Evolutionary conservation across 1,139 yeast species (phyloP), one percentile per base, ranked within the genome.

Genomic region (Pichia sp.): DNA sequence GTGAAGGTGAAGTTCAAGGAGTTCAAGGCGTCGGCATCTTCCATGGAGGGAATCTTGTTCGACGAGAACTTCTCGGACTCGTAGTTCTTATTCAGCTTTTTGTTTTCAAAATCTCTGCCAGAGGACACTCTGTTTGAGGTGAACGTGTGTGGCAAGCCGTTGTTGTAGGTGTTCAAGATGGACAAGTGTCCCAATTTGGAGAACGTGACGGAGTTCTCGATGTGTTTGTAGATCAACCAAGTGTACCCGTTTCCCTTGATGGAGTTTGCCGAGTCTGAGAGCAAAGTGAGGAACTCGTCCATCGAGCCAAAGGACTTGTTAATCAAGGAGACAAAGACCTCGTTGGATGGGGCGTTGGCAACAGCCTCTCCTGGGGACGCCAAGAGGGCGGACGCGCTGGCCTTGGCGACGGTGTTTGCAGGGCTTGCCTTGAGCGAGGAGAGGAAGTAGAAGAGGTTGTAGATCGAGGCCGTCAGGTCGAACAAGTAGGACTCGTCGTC

Each of bases 201-300:
- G 16, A 61, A 54, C 46, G 61, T 61, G 46, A 57, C 45, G 23
- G 58, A 48, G 19, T 45, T 49, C 59, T 57, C 58, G 40, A 64
- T 59, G 40, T 59, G 58, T 56, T 61, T 60, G 56, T 60, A 62
- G 50, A 63, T 60, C 8, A 64, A 56, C 93, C 93, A 87, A 2
- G 87, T 81, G 63, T 73, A 77, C 1, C 95, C 95, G 66, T 87
- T 90, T 51, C 95, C 93, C 58, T 83, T 81, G 56, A 85, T 81
- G 13, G 84, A 79, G 51, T 72, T 68, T 16, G 86, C 85, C 1
- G 90, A 81, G 61, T 83, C 79, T 56, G 85, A 65, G 49, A 87
- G 68, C 54, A 85, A 72, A 4, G 85, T 80, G 64, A 84, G 78
- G 67, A 87, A 85, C 69, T 87, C 92, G 16, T 73, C 74, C 6